Base-by-base conservation (phyloP, 192 early-diverging fungal species). In the Coemansia sp. region DNA sequence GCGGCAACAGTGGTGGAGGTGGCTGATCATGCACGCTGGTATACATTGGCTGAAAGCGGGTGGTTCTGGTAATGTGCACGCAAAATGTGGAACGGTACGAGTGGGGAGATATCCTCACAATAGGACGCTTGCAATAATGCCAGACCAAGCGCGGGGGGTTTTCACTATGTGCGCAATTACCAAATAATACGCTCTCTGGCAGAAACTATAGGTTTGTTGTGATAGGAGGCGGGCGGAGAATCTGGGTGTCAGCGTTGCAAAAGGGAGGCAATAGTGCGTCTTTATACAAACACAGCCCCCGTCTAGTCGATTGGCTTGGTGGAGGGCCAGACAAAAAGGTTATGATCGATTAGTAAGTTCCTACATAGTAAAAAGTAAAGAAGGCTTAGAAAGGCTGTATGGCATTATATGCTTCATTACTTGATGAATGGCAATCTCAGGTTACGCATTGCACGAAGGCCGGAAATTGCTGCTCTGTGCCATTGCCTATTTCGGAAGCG, bases 1-100 rank as follows among this genome's bases (percentile, higher is more conserved):
- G 66, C 62, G 65, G 62, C 61, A 76, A 57, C 71, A 64, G 71
- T 52, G 64, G 58, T 53, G 69, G 52, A 10, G 60, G 72, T 64
- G 72, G 66, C 62, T 69, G 72, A 58, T 64, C 62, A 61, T 76
- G 72, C 58, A 69, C 72, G 26, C 66, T 76, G 47, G 66, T 44
- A 43, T 69, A 76, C 72, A 76, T 76, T 47, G 32, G 26, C 32
- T 8, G 55, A 32, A 20, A 26, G 42, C 45, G 31, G 31, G 28
- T 20, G 17, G 55, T 26, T 26, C n/a, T 34, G 23, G 23, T 26
- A 26, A 26, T 26, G 23, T 26, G 23, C 23, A 26, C 23, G 23
- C 23, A 26, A 26, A 26, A 4, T 4, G 4, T 11, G 30, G 31
- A 30, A 30, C 11, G n/a, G 43, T 12, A 64, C 44, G 40, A 37